Conservation (phyloP, 106 monocot genomes). For the Amphibolis antarctica region DNA sequence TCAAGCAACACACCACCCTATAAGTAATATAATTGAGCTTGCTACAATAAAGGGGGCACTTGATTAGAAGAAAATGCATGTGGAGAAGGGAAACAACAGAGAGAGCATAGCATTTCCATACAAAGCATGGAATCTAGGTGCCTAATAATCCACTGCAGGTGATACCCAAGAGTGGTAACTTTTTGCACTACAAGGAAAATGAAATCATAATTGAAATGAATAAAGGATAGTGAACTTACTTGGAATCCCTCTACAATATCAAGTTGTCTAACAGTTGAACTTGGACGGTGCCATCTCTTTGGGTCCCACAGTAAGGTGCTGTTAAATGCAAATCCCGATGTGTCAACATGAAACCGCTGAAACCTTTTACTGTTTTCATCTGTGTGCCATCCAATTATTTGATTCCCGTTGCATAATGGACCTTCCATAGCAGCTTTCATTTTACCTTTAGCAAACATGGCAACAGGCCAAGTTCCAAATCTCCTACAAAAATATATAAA, state of each 20-base stretch:
- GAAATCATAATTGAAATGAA: neutral
- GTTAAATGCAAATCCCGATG: conserved; percentile 98
- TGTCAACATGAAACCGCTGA: conserved; percentile 92
- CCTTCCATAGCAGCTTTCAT: conserved; percentile 67
- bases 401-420: conserved; percentile 71
- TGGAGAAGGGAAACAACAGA: too few species aligned
- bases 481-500: conserved; percentile 7
- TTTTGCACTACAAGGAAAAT: neutral
- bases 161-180: too few species aligned
- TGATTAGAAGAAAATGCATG: too few species aligned
- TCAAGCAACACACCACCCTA: too few species aligned
- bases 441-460: conserved; percentile 68
- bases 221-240: conserved; percentile 21
- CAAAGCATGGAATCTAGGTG: too few species aligned
- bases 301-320: conserved; percentile 92
- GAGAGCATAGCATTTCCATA: too few species aligned
- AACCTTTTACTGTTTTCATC: conserved; percentile 74
- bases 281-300: conserved; percentile 35
- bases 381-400: conserved; percentile 92
- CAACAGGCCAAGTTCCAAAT: conserved; percentile 67
- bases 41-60: too few species aligned
- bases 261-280: conserved; percentile 51
- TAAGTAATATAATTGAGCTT: too few species aligned
- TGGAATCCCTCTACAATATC: conserved; percentile 91
- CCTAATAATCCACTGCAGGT: too few species aligned